A percentile compares a stretch with the other conserved stretches of the same genome.
These are phyloP conservation scores for Calonectria hongkongensis DNA, from an alignment of 2,329 filamentous ascomycete species.

Conservation along the genomic window DNA sequence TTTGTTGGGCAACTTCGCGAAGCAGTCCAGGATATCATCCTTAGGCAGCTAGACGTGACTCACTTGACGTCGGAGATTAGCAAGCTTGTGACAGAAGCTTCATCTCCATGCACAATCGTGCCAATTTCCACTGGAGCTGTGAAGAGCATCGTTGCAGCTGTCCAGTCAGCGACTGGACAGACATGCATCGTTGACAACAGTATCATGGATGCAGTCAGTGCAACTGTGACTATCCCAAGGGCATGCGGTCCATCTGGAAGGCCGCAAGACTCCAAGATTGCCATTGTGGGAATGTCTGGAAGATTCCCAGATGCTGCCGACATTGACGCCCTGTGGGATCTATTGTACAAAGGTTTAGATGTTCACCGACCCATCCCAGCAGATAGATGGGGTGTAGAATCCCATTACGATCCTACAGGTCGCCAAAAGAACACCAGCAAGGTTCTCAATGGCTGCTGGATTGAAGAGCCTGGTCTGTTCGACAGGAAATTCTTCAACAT, in stretches of 20 bases:
- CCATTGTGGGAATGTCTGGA: conserved; percentile 79
- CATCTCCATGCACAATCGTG: conserved; percentile 18
- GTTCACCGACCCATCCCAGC: conserved; percentile 72
- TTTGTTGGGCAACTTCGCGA: conserved; percentile 17
- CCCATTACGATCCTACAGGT: conserved; percentile 56
- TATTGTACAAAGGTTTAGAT: conserved; percentile 78
- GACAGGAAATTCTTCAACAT: conserved; percentile 84
- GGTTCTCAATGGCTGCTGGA: conserved; percentile 62
- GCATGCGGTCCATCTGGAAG: conserved; percentile 1
- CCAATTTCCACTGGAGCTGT: conserved; percentile 14
- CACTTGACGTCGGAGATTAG: conserved; percentile 14
- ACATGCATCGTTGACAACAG: conserved; percentile 8
- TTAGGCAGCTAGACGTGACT: conserved; percentile 6
- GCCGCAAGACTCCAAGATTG: conserved; percentile 53
- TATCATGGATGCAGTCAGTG: background rate
- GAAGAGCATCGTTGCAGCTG: conserved; percentile 12
- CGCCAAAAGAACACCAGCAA: conserved; percentile 71
- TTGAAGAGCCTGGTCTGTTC: conserved; percentile 79
- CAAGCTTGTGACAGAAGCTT: conserved; percentile 17
- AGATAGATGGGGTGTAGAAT: conserved; percentile 73
- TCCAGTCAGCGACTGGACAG: conserved; percentile 17
- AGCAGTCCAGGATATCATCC: conserved; percentile 14
- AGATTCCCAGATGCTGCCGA: conserved; percentile 74
- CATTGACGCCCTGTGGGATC: conserved; percentile 77
- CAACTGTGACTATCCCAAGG: background rate